phyloP scores from a whole-genome alignment of 805 yeast species.

The Kluyveromyces wickerhamii region DNA sequence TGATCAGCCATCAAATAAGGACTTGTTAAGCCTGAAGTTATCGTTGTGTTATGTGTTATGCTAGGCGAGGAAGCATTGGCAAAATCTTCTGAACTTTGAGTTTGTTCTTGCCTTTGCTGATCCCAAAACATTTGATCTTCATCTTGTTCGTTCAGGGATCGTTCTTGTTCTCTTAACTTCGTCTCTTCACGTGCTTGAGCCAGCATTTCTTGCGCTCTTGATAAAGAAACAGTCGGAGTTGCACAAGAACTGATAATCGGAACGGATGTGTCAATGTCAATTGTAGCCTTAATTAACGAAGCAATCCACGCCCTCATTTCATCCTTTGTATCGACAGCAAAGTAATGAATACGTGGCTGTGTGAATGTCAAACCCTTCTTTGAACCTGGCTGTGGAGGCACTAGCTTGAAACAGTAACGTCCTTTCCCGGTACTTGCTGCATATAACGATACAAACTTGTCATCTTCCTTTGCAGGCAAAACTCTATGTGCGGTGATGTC shows the following conservation, averaged over 20 bases:
- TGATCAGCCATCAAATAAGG: slow-evolving; percentile 65
- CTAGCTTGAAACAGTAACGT: slow-evolving; percentile 81
- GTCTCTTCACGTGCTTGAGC: slow-evolving; percentile 77
- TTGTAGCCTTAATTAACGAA: slow-evolving; percentile 90
- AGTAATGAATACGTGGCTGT: slow-evolving; percentile 90
- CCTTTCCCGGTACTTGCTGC: slow-evolving; percentile 95
- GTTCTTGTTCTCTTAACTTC: slow-evolving; percentile 42
- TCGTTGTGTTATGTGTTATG: slow-evolving; percentile 14
- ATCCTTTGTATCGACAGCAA: slow-evolving; percentile 86
- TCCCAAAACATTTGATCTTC: slow-evolving; percentile 27
- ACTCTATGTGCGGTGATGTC: slow-evolving; percentile 95
- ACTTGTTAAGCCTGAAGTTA: slow-evolving; percentile 48
- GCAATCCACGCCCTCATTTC: slow-evolving; percentile 96
- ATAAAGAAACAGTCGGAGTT: slow-evolving; percentile 88
- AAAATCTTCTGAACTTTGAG: slow-evolving; percentile 7
- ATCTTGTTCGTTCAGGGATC: slow-evolving; percentile 21
- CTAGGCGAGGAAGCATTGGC: slow-evolving; percentile 7
- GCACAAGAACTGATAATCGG: slow-evolving; percentile 90
- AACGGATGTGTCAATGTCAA: slow-evolving; percentile 86
- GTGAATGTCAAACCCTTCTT: slow-evolving; percentile 93
- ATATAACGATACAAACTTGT: slow-evolving; percentile 73
- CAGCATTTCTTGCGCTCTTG: slow-evolving; percentile 78
- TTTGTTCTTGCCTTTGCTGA: slow-evolving; percentile 19
- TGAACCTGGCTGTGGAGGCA: slow-evolving; percentile 98
- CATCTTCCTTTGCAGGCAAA: slow-evolving; percentile 74